phyloP scores from a whole-genome alignment of 176 grass and related monocot genomes.

The Urochloa ruziziensis region DNA sequence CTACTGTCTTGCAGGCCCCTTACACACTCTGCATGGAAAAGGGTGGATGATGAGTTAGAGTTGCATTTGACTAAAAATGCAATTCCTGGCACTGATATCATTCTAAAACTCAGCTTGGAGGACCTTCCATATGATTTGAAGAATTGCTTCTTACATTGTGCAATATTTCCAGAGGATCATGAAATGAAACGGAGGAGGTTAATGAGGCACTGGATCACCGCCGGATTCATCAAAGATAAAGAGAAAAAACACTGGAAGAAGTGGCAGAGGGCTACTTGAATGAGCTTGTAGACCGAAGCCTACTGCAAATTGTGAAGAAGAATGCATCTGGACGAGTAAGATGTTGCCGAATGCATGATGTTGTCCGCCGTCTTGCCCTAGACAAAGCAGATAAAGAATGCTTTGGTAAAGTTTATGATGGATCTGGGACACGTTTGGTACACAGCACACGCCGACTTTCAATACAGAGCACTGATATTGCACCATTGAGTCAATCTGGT shows the following conservation, averaged over 20 bases:
- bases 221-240: conserved; percentile 21
- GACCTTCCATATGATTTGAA: neutral
- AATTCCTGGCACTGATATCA: neutral
- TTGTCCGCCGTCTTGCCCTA: neutral
- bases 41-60: neutral
- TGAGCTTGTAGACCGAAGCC: conserved; percentile 36
- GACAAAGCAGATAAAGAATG: conserved; percentile 2
- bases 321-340: conserved; percentile 1
- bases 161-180: neutral
- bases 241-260: conserved; percentile 36
- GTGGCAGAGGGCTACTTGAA: conserved; percentile 37
- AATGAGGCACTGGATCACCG: neutral
- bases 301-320: conserved; percentile 18
- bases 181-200: neutral
- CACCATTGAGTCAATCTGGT: neutral
- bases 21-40: neutral
- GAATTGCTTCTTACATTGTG: conserved; percentile 11
- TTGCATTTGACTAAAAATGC: neutral
- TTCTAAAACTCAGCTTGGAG: neutral
- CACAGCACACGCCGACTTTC: neutral
- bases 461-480: neutral
- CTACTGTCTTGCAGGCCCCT: neutral
- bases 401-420: conserved; percentile 18
- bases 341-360: conserved; percentile 30
- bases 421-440: neutral